Evolutionary conservation across 805 yeast species (phyloP), one percentile per base, ranked within the genome.

Genomic region (Candida lessepsii): DNA sequence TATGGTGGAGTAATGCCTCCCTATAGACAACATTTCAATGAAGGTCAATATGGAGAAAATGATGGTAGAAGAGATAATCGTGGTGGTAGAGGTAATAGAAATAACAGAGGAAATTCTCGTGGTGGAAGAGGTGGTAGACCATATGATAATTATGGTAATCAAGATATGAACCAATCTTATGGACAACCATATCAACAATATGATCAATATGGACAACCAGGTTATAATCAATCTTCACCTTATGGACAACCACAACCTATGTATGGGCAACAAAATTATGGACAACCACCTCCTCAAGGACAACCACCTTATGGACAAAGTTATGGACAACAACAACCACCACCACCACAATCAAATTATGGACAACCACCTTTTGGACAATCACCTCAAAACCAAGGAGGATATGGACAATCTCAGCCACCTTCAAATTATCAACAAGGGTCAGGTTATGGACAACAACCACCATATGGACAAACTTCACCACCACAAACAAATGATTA

Each of bases 1-100:
- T 47, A 52, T 35, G 59, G 57, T 8, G 38, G 36, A 5, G 26
- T 20, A 18, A 37, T 49, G 28, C 55, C 56, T 20, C 54, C 56
- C 13, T 50, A 49, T 30, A 37, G 31, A 35, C 24, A 19, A 6
- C 25, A 29, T 4, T 26, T 9, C 13, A 17, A 16, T 28, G 29
- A 35, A 6, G 14, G 11, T 11, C 40, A 37, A 25, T 19, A 20
- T 23, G 42, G 39, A 6, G 30, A 28, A 13, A 28, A 28, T 14
- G 33, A 46, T 15, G 40, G 26, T 7, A 27, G 35, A 30, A 39
- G 44, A 8, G 39, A 48, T 9, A 41, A 49, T 29, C 50, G 45
- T 5, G 39, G 55, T 16, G 49, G 50, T 7, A 34, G 51, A 31
- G 41, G 44, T 35, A 43, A 46, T 21, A 39, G 42, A 17, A 31